phyloP scores from a whole-genome alignment of 805 yeast genomes.

The Sugiyamaella chiloensis region DNA sequence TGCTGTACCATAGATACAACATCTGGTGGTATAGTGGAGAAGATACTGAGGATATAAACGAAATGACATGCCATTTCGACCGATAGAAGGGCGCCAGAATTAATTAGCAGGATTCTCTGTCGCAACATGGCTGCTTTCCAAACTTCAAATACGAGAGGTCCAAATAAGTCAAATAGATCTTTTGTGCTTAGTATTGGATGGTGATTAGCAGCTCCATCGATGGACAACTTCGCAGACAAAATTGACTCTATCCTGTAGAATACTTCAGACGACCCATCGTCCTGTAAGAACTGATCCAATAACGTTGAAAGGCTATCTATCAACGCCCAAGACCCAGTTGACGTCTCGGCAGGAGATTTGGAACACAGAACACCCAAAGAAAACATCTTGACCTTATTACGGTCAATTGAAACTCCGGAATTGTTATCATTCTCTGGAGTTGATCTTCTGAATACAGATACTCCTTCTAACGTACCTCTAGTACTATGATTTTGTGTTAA shows the following conservation, averaged over 20 bases:
- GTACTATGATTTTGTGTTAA: conserved; percentile 39
- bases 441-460: conserved; percentile 46
- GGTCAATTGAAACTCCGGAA: not conserved
- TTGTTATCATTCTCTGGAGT: not conserved
- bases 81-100: conserved; percentile 34
- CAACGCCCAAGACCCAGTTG: conserved; percentile 26
- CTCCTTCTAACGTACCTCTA: conserved; percentile 35
- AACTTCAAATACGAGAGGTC: conserved; percentile 62
- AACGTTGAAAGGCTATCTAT: conserved; percentile 39
- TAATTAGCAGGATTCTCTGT: conserved; percentile 47
- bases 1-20: conserved; percentile 37
- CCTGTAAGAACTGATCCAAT: conserved; percentile 15
- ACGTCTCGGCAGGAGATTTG: conserved; percentile 9
- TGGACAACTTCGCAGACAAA: not conserved
- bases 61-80: conserved; percentile 46
- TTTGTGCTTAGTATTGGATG: conserved; percentile 40
- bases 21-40: conserved; percentile 64
- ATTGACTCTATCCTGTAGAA: conserved; percentile 12
- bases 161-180: conserved; percentile 47
- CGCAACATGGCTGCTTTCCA: conserved; percentile 64
- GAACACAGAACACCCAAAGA: conserved; percentile 54
- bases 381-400: conserved; percentile 46
- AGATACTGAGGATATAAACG: conserved; percentile 54
- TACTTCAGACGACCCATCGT: conserved; percentile 8
- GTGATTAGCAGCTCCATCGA: conserved; percentile 37